phyloP scores from a whole-genome alignment of 768 basidiomycete species.

The Suillus hirtellus region DNA sequence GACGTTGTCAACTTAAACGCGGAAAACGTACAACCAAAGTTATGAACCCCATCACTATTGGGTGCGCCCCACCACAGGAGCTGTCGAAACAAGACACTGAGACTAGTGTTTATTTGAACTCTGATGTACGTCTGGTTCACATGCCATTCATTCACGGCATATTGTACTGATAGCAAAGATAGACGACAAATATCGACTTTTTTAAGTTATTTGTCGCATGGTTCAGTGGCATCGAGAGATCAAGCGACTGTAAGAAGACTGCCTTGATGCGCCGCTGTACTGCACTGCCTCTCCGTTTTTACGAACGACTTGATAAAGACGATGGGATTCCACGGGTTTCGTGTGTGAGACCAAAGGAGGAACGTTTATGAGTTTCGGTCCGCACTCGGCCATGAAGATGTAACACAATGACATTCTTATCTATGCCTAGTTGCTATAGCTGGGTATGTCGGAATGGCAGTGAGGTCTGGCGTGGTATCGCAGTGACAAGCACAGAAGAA shows the following conservation, averaged over 20 bases:
- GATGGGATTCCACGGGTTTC: neutral
- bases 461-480: neutral
- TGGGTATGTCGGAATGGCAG: neutral
- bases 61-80: neutral
- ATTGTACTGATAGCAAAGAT: constrained; percentile 1
- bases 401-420: neutral
- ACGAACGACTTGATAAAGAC: neutral
- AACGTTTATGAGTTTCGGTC: neutral
- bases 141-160: constrained; percentile 1
- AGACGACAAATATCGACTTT: neutral
- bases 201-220: neutral
- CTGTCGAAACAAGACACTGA: neutral
- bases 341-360: neutral
- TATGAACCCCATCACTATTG: neutral
- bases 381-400: neutral
- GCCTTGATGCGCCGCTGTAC: neutral
- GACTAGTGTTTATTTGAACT: neutral
- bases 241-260: neutral
- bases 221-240: neutral
- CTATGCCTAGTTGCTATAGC: neutral
- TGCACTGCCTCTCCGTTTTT: neutral
- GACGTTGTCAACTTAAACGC: neutral
- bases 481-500: neutral
- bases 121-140: constrained; percentile 1
- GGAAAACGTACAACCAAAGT: neutral